Evolutionary conservation across 176 grass and related monocot species (phyloP), one percentile per base, ranked within the genome.

Genomic region (Urochloa ruziziensis): DNA sequence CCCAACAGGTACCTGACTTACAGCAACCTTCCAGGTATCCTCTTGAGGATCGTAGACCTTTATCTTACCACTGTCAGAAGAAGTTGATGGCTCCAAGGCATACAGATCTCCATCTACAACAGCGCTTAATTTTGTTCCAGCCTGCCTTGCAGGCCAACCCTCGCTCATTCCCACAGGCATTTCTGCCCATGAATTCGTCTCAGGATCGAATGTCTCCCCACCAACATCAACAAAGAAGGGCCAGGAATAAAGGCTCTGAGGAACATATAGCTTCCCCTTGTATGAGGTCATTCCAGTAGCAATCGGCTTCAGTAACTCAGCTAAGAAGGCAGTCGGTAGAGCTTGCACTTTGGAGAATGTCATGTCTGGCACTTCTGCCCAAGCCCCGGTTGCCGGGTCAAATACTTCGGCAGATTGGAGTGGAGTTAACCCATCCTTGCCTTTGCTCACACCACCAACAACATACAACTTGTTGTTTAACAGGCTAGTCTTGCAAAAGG

Each of bases 381-480:
- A 97, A 7, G 52, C 33, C 54, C 90, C 86, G 2, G 88, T 94
- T 10, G 65, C 36, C 15, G 92, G 94, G 63, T 97, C 90, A 84
- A 92, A 92, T 23, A 97, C 92, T 86, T 97, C 94, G 7, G 92
- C 94, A 28, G 90, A 91, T 59, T 79, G 88, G 2, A 97, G 85
- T 3, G 92, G 92, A 59, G 85, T 75, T 33, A 94, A 73, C 21
- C 90, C 88, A 14, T 76, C 80, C 59, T 80, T 53, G 18, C 65
- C 80, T 58, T 75, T 90, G 52, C 53, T 85, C 62, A 97, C 81
- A 53, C 94, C 94, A 58, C 94, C 94, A 34, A 94, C 94, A 27
- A 92, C 90, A 70, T 94, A 97, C 73, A 97, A 74, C 86, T 97
- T 94, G 56, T 90, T 88, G 75, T 97, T 86, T 61, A 97, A 57